Evolutionary conservation across 2,329 filamentous ascomycete species (phyloP), one percentile per base, ranked within the genome.

Genomic region (Xylariales sp.): DNA sequence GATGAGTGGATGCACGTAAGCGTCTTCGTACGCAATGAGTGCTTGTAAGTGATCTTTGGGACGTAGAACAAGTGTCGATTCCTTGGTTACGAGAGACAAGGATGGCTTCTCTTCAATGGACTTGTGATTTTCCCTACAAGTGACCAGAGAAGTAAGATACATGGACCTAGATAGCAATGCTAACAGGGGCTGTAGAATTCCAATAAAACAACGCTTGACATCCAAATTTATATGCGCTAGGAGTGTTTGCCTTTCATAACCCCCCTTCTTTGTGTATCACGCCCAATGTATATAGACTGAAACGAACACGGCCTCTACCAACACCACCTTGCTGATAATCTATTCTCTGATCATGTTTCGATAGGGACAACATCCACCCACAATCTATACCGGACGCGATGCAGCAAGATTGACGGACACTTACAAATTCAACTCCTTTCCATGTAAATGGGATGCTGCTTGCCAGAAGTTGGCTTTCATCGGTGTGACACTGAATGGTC

Each of bases 401-500:
- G 59, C 64, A 69, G 56, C 69, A 79, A 73, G 75, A 77, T 77
- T 76, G 71, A 55, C 59, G 75, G 69, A 93, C 28, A 70, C 92
- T 94, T 88, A 97, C 89, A 97, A 83, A 84, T 91, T 90, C 78
- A 97, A 85, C 84, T 97, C 93, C 73, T 86, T 85, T 75, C 89
- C 85, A 69, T 89, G 83, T 74, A 89, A 84, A 68, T 89, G 85
- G 68, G 87, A 83, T 46, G 84, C 81, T 10, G 87, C 86, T 78
- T 95, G 93, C 87, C 92, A 94, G 80, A 97, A 99, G 80, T 97
- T 97, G 49, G 95, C 94, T 79, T 92, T 93, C 72, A 98, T 80
- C 14, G 95, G 93, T 3, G 96, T 97, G 64, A 99, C 89, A 80
- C 94, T 97, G 75, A 70, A 67, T 64, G 50, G 65, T 5, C 62